Conservation (phyloP, 2,329 filamentous ascomycete species). For the Paecilomyces variotii region DNA sequence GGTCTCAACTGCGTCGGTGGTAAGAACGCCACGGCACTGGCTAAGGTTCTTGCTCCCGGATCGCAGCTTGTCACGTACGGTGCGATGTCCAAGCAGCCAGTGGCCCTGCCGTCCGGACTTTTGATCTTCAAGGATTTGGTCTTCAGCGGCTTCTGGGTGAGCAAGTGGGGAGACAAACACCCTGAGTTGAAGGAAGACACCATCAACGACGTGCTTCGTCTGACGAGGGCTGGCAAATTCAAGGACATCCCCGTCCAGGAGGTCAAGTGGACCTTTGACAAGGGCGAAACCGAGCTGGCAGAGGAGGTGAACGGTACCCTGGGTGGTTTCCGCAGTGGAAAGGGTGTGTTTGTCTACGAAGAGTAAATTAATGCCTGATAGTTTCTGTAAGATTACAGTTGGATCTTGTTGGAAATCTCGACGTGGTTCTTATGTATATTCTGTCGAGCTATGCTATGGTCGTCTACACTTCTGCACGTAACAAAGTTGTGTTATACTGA, state of each 20-base stretch:
- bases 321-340: constrained; percentile 75
- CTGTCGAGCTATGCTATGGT: neutral
- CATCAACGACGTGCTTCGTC: constrained; percentile 72
- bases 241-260: constrained; percentile 75
- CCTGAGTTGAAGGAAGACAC: constrained; percentile 66
- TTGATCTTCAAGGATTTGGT: constrained; percentile 89
- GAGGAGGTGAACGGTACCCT: constrained; percentile 75
- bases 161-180: constrained; percentile 73
- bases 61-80: constrained; percentile 87
- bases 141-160: constrained; percentile 93
- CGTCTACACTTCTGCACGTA: neutral
- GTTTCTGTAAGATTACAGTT: neutral
- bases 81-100: constrained; percentile 84
- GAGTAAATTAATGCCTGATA: constrained; percentile 22
- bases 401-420: neutral
- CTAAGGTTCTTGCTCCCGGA: constrained; percentile 61
- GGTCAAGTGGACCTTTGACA: constrained; percentile 76
- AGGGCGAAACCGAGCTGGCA: constrained; percentile 59
- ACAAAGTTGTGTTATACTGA: neutral
- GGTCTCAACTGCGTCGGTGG: constrained; percentile 93
- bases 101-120: constrained; percentile 70
- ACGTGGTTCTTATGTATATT: neutral
- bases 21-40: constrained; percentile 68
- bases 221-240: constrained; percentile 70
- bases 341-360: constrained; percentile 81